These are phyloP conservation scores for Coniella vitis DNA, from an alignment of 2,329 filamentous ascomycete genomes.

Conservation along the genomic window DNA sequence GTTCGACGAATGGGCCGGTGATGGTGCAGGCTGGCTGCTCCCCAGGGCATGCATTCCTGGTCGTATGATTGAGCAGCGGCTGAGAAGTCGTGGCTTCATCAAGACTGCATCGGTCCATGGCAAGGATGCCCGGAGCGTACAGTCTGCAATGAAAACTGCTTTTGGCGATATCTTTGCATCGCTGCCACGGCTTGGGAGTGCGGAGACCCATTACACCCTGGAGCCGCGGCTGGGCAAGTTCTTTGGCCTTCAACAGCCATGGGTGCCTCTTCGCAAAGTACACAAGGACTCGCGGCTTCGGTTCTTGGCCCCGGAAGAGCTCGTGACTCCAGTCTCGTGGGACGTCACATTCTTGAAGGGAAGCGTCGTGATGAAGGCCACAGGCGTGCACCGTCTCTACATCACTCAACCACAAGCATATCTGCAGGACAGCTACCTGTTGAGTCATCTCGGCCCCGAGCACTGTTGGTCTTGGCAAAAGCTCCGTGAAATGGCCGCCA, in stretches of 20 bases:
- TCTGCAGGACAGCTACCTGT: constrained; percentile 46
- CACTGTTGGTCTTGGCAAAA: constrained; percentile 65
- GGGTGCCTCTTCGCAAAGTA: constrained; percentile 71
- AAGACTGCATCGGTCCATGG: constrained; percentile 55
- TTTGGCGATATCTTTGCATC: constrained; percentile 52
- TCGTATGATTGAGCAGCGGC: constrained; percentile 58
- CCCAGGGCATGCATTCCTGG: constrained; percentile 61
- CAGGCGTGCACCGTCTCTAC: constrained; percentile 59
- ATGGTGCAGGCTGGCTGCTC: constrained; percentile 55
- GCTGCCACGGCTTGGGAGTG: constrained; percentile 31
- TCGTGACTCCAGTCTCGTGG: constrained; percentile 68
- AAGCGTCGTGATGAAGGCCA: constrained; percentile 65
- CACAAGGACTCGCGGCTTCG: constrained; percentile 66
- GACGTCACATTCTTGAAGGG: constrained; percentile 62
- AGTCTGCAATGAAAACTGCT: constrained; percentile 53
- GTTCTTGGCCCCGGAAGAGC: constrained; percentile 64
- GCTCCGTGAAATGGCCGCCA: constrained; percentile 54
- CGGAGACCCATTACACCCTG: constrained; percentile 22
- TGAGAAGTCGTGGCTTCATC: constrained; percentile 68
- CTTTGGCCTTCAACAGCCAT: constrained; percentile 58
- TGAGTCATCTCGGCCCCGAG: constrained; percentile 37
- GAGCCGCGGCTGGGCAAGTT: constrained; percentile 36
- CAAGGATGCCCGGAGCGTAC: constrained; percentile 61
- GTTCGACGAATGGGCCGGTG: constrained; percentile 39
- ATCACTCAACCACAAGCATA: constrained; percentile 72